Conservation (phyloP, 2,329 filamentous ascomycete genomes). For the Xylaria sp. region DNA sequence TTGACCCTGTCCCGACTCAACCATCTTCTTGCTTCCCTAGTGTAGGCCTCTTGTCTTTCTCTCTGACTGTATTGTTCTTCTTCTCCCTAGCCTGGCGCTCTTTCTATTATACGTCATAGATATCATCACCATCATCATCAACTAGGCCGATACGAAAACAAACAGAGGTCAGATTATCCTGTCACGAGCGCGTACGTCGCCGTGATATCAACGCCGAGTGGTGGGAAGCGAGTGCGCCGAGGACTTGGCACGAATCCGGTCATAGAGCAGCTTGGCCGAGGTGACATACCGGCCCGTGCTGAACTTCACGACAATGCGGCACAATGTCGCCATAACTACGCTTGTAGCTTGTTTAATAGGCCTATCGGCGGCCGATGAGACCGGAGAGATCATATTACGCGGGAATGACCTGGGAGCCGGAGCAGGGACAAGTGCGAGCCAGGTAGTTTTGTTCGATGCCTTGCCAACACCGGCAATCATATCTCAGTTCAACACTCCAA, state of each 20-base stretch:
- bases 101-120: conserved; percentile 17
- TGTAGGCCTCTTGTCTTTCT: conserved; percentile 15
- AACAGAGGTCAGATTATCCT: background rate
- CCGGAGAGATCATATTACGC: conserved; percentile 15
- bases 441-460: conserved; percentile 23
- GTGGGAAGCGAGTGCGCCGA: conserved; percentile 34
- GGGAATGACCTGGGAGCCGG: background rate
- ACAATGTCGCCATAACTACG: conserved; percentile 43
- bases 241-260: conserved; percentile 34
- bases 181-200: conserved; percentile 14
- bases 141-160: conserved; percentile 3
- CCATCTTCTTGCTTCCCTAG: conserved; percentile 19
- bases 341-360: conserved; percentile 43
- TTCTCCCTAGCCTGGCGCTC: conserved; percentile 27
- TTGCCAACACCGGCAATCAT: background rate
- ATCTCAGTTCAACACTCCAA: fast-evolving
- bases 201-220: conserved; percentile 18
- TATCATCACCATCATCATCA: conserved; percentile 5
- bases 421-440: conserved; percentile 22
- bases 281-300: conserved; percentile 32
- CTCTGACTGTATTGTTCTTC: conserved; percentile 16
- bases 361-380: conserved; percentile 8
- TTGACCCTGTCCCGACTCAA: conserved; percentile 16
- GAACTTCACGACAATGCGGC: conserved; percentile 44
- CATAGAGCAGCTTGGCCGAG: conserved; percentile 38